These are phyloP conservation scores for Phytophthora megakarya DNA, from an alignment of 352 stramenopile species.

Conservation along the genomic window DNA sequence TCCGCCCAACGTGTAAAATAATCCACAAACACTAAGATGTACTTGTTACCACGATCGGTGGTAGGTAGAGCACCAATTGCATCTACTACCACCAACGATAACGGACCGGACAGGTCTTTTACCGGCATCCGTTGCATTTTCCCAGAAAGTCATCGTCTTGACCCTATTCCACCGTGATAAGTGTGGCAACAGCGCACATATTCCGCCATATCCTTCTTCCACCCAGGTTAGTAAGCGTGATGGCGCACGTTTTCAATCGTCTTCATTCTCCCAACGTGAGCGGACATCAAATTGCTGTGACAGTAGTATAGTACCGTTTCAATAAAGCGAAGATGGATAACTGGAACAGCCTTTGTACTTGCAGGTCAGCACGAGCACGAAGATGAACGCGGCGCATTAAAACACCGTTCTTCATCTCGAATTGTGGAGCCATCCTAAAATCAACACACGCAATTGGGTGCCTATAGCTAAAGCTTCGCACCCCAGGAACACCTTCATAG, in stretches of 20 bases:
- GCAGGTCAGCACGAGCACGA: neutral
- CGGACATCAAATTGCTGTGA: neutral
- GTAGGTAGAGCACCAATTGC: neutral
- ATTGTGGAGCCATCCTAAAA: too few species aligned
- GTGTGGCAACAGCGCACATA: neutral
- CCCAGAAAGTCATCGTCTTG: too few species aligned
- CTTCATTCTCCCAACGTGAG: neutral
- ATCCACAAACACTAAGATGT: constrained; percentile 1
- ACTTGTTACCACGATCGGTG: neutral
- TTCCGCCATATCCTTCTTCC: neutral
- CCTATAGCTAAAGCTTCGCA: too few species aligned
- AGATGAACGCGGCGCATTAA: too few species aligned
- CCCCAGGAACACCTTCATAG: too few species aligned
- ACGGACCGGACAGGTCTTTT: too few species aligned
- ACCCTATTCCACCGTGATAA: too few species aligned
- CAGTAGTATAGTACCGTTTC: neutral
- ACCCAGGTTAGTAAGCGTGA: constrained; percentile 1
- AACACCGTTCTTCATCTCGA: too few species aligned
- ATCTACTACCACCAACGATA: neutral
- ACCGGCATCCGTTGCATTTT: neutral
- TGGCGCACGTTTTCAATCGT: neutral
- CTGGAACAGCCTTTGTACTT: neutral
- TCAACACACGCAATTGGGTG: too few species aligned
- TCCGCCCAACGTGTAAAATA: too few species aligned
- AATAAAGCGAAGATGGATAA: neutral